Conservation (phyloP, 371 early-diverging fungal genomes). For the Mucor velutinosus region DNA sequence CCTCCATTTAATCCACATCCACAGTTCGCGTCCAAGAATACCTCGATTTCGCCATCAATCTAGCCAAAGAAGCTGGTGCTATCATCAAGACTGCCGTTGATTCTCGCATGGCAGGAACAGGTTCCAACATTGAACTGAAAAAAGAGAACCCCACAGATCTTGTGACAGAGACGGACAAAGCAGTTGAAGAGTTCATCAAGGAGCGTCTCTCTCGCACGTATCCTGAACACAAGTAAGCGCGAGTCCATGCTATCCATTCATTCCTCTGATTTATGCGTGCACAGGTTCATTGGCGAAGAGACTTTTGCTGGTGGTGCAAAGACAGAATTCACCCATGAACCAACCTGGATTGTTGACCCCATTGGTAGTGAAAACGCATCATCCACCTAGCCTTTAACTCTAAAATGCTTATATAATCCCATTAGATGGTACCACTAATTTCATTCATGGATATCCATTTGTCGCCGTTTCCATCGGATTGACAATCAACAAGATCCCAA, state of each 20-base stretch:
- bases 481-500: conserved; percentile 69
- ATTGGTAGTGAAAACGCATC: conserved; percentile 49
- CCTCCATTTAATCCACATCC: not conserved
- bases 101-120: conserved; percentile 52
- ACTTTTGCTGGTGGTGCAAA: conserved; percentile 66
- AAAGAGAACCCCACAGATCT: conserved; percentile 77
- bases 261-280: not conserved
- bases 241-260: not conserved
- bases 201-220: conserved; percentile 58
- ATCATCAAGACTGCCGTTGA: conserved; percentile 63
- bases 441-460: conserved; percentile 89
- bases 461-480: conserved; percentile 87
- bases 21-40: conserved; percentile 41
- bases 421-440: conserved; percentile 88
- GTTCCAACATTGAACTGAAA: conserved; percentile 47
- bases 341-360: conserved; percentile 94
- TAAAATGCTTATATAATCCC: not conserved
- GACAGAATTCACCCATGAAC: conserved; percentile 66
- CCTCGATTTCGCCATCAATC: conserved; percentile 53
- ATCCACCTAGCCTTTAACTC: not conserved
- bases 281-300: conserved; percentile 87
- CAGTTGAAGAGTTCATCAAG: conserved; percentile 76
- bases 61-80: conserved; percentile 67
- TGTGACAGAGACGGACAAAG: conserved; percentile 84
- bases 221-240: conserved; percentile 63